phyloP scores from a whole-genome alignment of 805 yeast genomes.

The Nakazawaea holstii region DNA sequence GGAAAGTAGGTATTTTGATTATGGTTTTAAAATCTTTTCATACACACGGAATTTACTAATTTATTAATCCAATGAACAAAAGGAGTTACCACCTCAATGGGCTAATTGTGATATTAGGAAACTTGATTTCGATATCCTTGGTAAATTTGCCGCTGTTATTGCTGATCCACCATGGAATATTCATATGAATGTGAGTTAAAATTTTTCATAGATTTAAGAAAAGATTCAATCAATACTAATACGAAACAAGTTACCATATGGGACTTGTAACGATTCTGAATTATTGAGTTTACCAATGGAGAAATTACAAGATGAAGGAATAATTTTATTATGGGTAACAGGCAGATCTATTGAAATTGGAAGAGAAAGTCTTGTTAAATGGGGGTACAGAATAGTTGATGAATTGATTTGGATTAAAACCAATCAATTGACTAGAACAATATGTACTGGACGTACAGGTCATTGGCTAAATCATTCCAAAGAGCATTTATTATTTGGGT shows the following conservation, averaged over 20 bases:
- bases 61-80: conserved; percentile 21
- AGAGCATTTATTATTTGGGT: conserved; percentile 82
- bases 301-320: conserved; percentile 75
- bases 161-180: conserved; percentile 98
- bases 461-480: conserved; percentile 96
- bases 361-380: conserved; percentile 60
- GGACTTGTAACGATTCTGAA: conserved; percentile 74
- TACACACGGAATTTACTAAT: no score
- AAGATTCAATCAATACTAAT: not conserved
- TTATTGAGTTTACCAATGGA: conserved; percentile 60
- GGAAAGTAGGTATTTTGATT: conserved; percentile 16
- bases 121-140: conserved; percentile 65
- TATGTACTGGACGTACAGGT: conserved; percentile 94
- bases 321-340: conserved; percentile 87
- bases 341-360: conserved; percentile 92
- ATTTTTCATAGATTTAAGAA: not conserved
- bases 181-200: conserved; percentile 58
- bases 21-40: no score
- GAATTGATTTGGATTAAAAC: conserved; percentile 90
- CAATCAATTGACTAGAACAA: conserved; percentile 81
- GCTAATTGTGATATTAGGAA: conserved; percentile 77
- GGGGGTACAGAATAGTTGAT: conserved; percentile 80
- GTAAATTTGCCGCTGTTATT: conserved; percentile 77
- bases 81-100: conserved; percentile 69
- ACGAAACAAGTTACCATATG: conserved; percentile 45